phyloP scores from a whole-genome alignment of 2,329 filamentous ascomycete genomes.

The Aspergillus tubingensis region DNA sequence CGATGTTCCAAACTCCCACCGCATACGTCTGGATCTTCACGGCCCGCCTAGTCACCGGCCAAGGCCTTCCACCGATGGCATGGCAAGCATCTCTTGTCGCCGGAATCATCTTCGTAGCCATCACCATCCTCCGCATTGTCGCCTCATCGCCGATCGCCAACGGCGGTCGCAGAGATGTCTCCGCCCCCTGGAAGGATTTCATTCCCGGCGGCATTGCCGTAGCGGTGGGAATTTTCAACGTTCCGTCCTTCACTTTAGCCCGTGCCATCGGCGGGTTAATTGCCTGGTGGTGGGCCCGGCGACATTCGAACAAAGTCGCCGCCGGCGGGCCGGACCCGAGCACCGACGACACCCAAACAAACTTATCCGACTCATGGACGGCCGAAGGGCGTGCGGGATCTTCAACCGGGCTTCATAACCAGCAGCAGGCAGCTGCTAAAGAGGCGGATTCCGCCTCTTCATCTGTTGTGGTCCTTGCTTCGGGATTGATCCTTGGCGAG shows the following conservation, averaged over 20 bases:
- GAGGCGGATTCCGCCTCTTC: slow-evolving; percentile 49
- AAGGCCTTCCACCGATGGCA: slow-evolving; percentile 82
- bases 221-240: slow-evolving; percentile 97
- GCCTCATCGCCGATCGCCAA: slow-evolving; percentile 40
- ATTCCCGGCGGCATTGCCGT: slow-evolving; percentile 94
- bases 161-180: slow-evolving; percentile 38
- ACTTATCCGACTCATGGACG: background rate
- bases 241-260: slow-evolving; percentile 91
- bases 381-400: background rate
- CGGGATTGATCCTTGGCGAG: slow-evolving; percentile 87
- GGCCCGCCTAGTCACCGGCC: slow-evolving; percentile 84
- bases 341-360: background rate
- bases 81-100: slow-evolving; percentile 75
- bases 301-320: slow-evolving; percentile 32
- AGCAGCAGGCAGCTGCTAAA: slow-evolving; percentile 31
- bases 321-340: background rate
- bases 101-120: slow-evolving; percentile 70
- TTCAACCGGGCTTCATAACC: slow-evolving; percentile 2
- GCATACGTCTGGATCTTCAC: slow-evolving; percentile 98
- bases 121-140: slow-evolving; percentile 70
- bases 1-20: slow-evolving; percentile 90
- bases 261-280: slow-evolving; percentile 76
- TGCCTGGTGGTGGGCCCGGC: slow-evolving; percentile 74
- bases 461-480: slow-evolving; percentile 83
- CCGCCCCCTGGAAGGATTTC: slow-evolving; percentile 66